Base-by-base conservation (phyloP, 2,329 filamentous ascomycete species). In the Thelonectria rubi region DNA sequence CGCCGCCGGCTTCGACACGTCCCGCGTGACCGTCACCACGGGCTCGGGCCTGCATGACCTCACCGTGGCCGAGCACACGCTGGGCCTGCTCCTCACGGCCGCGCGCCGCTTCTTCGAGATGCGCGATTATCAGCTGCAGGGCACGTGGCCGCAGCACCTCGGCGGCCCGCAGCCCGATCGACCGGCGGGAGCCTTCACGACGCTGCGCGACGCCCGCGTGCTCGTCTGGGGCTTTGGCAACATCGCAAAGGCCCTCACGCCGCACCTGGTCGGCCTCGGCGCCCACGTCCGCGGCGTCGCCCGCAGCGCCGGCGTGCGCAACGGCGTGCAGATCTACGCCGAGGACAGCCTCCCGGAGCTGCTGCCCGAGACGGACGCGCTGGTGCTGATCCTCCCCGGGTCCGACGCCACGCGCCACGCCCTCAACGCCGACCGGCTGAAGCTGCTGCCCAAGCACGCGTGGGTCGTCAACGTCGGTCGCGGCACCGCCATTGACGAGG, bases 331-430 rank as follows among this genome's bases (percentile, higher is more conserved):
- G 78, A 82, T 90, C 56, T 84, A 81, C 73, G 73, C 69, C 53
- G 86, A 89, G 73, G 83, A 86, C 57, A 77, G 75, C 46, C 78
- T 90, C 45, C 63, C 81, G 5, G 76, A 83, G 64, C 74, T 88
- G 32, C 79, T 90, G 37, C 77, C 81, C 32, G 70, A 82, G 72
- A 88, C 86, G 0, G 87, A 90, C 68, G 87, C 86, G 0, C 78
- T 90, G n/a, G 86, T 90, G 67, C 88, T 90, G 87, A 89, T 89
- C 64, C 78, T 89, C 8, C 86, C 86, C 0, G 86, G 86, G 0
- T 82, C 81, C 37, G 83, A 82, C 9, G 77, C 80, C n/a, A 89
- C 86, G 24, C 77, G 76, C 37, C 76, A 88, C 67, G 85, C 79
- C 1, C 79, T 89, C 61, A 85, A 84, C 66, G 79, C 78, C 26